These are phyloP conservation scores for Chytridiales sp. DNA, from an alignment of 371 early-diverging fungal genomes.

Conservation along the genomic window DNA sequence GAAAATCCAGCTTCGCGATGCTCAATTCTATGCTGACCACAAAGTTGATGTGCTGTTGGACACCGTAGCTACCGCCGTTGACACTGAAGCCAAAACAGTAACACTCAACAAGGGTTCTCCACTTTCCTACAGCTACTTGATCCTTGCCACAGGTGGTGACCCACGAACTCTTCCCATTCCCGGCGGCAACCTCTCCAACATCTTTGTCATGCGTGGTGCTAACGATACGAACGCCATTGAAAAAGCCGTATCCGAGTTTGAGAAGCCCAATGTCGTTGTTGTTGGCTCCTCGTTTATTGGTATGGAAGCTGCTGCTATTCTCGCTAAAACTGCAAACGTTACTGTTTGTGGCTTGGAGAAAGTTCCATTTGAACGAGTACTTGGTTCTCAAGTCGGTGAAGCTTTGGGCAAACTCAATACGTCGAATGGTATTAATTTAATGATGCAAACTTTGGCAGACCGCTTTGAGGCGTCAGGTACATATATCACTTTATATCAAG, in stretches of 20 bases:
- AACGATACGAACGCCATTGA: constrained; percentile 44
- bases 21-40: constrained; percentile 40
- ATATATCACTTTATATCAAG: neutral
- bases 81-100: constrained; percentile 39
- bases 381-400: constrained; percentile 50
- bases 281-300: constrained; percentile 61
- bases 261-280: constrained; percentile 51
- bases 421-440: constrained; percentile 45
- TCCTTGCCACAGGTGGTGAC: constrained; percentile 49
- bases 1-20: constrained; percentile 43
- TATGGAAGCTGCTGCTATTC: constrained; percentile 54
- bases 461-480: constrained; percentile 35
- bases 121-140: constrained; percentile 44
- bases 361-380: constrained; percentile 52
- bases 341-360: constrained; percentile 56
- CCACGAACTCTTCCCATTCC: constrained; percentile 45
- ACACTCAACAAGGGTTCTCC: constrained; percentile 33
- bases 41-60: constrained; percentile 43
- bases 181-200: constrained; percentile 46
- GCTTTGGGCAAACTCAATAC: constrained; percentile 45
- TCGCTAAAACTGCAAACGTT: constrained; percentile 44
- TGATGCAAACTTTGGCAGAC: constrained; percentile 39
- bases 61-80: constrained; percentile 42
- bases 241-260: constrained; percentile 25
- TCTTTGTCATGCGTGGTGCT: constrained; percentile 48